Evolutionary conservation across 2,329 filamentous ascomycete genomes (phyloP), one percentile per base, ranked within the genome.

Genomic region (Scortechinia acanthostroma): DNA sequence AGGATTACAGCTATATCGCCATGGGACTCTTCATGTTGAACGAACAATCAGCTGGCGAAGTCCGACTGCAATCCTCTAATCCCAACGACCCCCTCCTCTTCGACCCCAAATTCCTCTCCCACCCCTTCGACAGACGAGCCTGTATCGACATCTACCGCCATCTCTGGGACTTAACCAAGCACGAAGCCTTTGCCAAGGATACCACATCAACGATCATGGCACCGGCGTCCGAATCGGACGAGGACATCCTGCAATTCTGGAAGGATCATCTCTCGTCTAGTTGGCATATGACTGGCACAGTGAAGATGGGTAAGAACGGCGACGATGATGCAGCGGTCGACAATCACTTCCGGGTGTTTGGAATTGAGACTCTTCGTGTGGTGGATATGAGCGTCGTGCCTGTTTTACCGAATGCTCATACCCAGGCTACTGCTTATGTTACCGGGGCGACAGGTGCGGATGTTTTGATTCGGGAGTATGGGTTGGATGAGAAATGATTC

Each of bases 261-360:
- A 61, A 57, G 44, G 56, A 68, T 21, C 69, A 57, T 20, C 59
- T 65, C 16, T 62, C 56, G 22, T 73, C 67, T 2, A 73, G 62
- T 46, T 80, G 68, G 71, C 76, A 74, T 55, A 78, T 70, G 70
- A 74, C 65, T 1, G 72, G 74, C 0, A 83, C 77, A 0, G 67
- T 66, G 4, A 72, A 71, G 54, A 83, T 83, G 77, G 77, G 77
- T 0, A 67, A 59, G 48, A 30, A 46, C 0, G 63, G 55, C 1
- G 68, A 71, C 4, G 45, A 47, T 0, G 62, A 66, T 23, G 67
- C 70, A 1, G 71, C 63, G 21, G 73, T 80, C 4, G 73, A 79
- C 53, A 60, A 51, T 1, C 61, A 70, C 4, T 70, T 79, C 42
- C 62, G 64, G 22, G 63, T 77, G 0, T 57, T 65, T 21, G 74